phyloP scores from a whole-genome alignment of 805 yeast species.

The Suhomyces pyralidae region DNA sequence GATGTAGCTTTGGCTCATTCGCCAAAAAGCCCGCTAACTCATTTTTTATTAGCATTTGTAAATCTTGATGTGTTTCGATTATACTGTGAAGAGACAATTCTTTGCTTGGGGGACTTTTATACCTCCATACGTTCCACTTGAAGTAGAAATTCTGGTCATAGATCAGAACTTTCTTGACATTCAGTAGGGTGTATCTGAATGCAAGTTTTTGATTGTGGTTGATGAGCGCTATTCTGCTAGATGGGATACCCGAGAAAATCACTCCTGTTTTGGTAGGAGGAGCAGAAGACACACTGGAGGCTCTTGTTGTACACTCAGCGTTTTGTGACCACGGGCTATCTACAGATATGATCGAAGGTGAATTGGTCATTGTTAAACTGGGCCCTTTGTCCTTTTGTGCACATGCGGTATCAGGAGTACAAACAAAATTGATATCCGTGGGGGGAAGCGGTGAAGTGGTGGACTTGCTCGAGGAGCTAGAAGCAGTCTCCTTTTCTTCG shows the following conservation, averaged over 20 bases:
- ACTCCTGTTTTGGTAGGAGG: neutral
- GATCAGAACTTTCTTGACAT: neutral
- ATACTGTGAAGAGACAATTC: neutral
- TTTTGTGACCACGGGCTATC: neutral
- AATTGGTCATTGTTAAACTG: neutral
- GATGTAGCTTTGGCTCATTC: conserved; percentile 1
- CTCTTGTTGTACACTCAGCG: neutral
- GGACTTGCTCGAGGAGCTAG: neutral
- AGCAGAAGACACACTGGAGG: neutral
- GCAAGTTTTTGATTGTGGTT: conserved; percentile 3
- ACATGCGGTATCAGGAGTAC: neutral
- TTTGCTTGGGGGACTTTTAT: neutral
- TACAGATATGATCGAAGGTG: neutral
- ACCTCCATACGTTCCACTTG: conserved; percentile 9
- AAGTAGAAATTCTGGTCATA: conserved; percentile 6
- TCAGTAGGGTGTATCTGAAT: neutral
- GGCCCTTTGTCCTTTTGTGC: neutral
- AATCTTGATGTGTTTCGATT: conserved; percentile 5
- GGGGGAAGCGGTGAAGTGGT: neutral
- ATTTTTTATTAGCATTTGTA: neutral
- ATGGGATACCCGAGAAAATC: conserved; percentile 5
- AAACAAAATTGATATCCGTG: neutral
- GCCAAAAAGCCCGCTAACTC: neutral
- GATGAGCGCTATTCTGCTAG: conserved; percentile 1
- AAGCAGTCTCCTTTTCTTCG: neutral